These are phyloP conservation scores for Thermomucor indicae-seudaticae DNA, from an alignment of 371 early-diverging fungal species.

Conservation along the genomic window DNA sequence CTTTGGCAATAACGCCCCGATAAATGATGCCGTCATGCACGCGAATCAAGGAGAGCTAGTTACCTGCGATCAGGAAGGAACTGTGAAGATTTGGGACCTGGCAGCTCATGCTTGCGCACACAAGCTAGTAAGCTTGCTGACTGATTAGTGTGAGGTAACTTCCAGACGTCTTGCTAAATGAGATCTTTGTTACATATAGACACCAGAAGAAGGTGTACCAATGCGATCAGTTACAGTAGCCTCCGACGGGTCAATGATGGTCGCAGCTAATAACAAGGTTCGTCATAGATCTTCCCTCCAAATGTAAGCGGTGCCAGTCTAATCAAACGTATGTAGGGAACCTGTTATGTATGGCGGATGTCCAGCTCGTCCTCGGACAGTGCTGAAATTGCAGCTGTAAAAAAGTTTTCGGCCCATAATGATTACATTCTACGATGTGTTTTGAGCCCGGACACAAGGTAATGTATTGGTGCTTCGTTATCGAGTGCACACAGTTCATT, in stretches of 20 bases:
- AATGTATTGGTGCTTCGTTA: slow-evolving; percentile 8
- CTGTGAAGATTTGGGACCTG: slow-evolving; percentile 91
- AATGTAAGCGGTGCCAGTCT: too few relatives aligned
- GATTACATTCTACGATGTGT: slow-evolving; percentile 81
- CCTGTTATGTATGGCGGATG: slow-evolving; percentile 84
- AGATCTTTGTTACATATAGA: slow-evolving; percentile 35
- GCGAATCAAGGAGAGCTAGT: slow-evolving; percentile 93
- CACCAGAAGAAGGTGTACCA: slow-evolving; percentile 86
- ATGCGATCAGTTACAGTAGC: slow-evolving; percentile 90
- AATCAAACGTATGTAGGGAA: slow-evolving; percentile 48
- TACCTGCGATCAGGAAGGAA: slow-evolving; percentile 92
- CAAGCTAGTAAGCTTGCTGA: slow-evolving; percentile 57
- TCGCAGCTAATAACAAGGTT: slow-evolving; percentile 90
- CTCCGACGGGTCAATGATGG: slow-evolving; percentile 82
- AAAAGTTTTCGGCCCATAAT: slow-evolving; percentile 74
- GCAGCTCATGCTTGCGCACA: slow-evolving; percentile 87
- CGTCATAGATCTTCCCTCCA: too few relatives aligned
- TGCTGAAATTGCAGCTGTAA: slow-evolving; percentile 70
- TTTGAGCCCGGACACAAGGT: slow-evolving; percentile 81
- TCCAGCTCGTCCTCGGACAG: slow-evolving; percentile 46
- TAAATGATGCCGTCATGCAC: slow-evolving; percentile 94
- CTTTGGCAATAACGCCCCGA: slow-evolving; percentile 84
- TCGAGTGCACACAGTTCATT: not conserved
- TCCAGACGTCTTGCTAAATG: not conserved
- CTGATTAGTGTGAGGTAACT: not conserved